phyloP scores from a whole-genome alignment of 257 asterid genomes.

The Linderniella brevidens region DNA sequence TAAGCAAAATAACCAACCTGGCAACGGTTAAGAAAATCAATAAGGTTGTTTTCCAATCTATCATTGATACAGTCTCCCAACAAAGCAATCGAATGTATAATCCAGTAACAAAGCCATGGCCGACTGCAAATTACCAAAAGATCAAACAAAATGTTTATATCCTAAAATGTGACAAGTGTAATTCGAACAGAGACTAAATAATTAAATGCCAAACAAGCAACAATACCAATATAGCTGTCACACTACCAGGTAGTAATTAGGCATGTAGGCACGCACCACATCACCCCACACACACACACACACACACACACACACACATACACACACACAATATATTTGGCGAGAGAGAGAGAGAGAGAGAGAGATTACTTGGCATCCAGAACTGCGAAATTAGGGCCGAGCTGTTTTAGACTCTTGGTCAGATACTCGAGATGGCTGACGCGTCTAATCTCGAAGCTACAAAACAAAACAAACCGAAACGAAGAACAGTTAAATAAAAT shows the following conservation, averaged over 20 bases:
- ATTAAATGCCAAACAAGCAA: background rate
- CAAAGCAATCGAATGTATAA: constrained; percentile 68
- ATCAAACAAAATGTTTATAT: constrained; percentile 1
- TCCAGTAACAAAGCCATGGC: constrained; percentile 98
- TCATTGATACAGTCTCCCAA: constrained; percentile 58
- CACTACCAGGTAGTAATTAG: background rate
- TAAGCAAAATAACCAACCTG: constrained; percentile 30
- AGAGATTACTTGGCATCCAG: constrained; percentile 80
- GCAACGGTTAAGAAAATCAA: constrained; percentile 68
- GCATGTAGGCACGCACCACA: background rate
- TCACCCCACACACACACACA: background rate
- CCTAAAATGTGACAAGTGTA: constrained; percentile 4
- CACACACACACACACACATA: too few relatives aligned
- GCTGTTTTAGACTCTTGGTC: too few relatives aligned
- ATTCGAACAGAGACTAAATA: background rate
- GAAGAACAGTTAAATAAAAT: too few relatives aligned
- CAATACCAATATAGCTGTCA: background rate
- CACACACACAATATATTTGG: background rate
- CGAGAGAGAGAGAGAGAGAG: constrained; percentile 3
- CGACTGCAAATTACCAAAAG: constrained; percentile 35
- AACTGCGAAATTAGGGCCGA: constrained; percentile 34
- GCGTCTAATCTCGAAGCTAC: too few relatives aligned
- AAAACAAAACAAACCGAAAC: too few relatives aligned
- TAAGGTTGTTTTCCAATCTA: constrained; percentile 31
- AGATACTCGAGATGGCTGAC: too few relatives aligned